phyloP scores from a whole-genome alignment of 148 eudicot genomes.

The Tetragonia tetragonoides region DNA sequence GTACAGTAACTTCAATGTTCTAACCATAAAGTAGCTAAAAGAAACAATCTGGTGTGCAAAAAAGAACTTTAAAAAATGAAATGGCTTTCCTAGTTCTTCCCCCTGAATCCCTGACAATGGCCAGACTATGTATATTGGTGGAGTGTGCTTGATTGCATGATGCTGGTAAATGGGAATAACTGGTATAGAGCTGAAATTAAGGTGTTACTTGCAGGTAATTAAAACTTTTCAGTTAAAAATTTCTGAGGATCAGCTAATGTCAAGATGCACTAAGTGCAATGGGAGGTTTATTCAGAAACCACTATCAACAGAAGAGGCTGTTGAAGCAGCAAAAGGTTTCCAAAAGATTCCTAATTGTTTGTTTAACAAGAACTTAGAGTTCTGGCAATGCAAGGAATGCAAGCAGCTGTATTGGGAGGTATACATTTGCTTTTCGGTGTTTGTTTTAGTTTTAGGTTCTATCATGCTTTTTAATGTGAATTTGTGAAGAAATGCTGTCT shows the following conservation, averaged over 20 bases:
- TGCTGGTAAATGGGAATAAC: neutral
- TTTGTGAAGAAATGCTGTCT: neutral
- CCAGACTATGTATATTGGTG: neutral
- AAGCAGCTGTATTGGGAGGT: conserved; percentile 98
- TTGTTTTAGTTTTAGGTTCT: neutral
- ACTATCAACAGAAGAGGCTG: conserved; percentile 78
- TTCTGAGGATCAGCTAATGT: conserved; percentile 80
- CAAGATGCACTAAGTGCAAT: conserved; percentile 95
- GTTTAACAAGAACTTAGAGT: conserved; percentile 76
- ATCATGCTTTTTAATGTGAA: neutral
- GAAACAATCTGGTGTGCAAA: too few relatives aligned
- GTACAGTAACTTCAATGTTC: too few relatives aligned
- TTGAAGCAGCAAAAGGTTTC: conserved; percentile 78
- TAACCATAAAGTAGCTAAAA: neutral
- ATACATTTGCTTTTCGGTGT: neutral
- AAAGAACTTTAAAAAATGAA: neutral
- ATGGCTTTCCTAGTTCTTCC: too few relatives aligned
- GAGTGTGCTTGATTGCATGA: neutral
- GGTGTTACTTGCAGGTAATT: conserved; percentile 56
- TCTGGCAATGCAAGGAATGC: conserved; percentile 98
- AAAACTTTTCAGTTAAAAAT: conserved; percentile 72
- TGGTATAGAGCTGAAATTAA: conserved; percentile 20
- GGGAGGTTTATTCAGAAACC: conserved; percentile 91
- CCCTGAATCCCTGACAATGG: neutral
- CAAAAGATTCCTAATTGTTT: conserved; percentile 91